phyloP scores from a whole-genome alignment of 2,329 filamentous ascomycete genomes.

The Fusarium nodosum region DNA sequence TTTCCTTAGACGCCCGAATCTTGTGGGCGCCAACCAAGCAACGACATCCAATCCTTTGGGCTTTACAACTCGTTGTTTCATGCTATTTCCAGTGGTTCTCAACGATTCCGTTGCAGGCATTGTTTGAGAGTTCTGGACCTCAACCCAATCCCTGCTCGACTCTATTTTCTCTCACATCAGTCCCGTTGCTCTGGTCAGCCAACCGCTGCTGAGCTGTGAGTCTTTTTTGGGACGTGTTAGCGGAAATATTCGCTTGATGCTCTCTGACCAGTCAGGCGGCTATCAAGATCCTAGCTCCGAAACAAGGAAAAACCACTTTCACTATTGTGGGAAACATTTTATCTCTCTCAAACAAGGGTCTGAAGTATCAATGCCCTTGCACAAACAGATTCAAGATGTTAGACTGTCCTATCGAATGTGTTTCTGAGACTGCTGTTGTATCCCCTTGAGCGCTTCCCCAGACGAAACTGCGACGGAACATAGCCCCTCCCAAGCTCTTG shows the following conservation, averaged over 20 bases:
- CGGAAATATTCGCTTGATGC: slow-evolving; percentile 8
- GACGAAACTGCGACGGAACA: slow-evolving; percentile 27
- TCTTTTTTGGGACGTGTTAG: slow-evolving; percentile 20
- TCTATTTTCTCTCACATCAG: slow-evolving; percentile 5
- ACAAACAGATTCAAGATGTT: slow-evolving; percentile 12
- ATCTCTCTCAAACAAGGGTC: slow-evolving; percentile 6
- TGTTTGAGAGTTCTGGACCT: slow-evolving; percentile 22
- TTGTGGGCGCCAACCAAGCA: slow-evolving; percentile 37
- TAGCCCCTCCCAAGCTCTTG: neutral
- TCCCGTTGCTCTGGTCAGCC: slow-evolving; percentile 27
- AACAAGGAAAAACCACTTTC: slow-evolving; percentile 27
- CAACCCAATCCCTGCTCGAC: slow-evolving; percentile 13
- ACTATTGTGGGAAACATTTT: slow-evolving; percentile 15
- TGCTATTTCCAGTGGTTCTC: slow-evolving; percentile 19
- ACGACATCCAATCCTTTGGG: slow-evolving; percentile 39
- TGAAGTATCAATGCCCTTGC: slow-evolving; percentile 14
- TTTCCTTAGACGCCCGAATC: slow-evolving; percentile 43
- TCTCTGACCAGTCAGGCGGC: slow-evolving; percentile 42
- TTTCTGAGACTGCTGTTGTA: slow-evolving; percentile 12
- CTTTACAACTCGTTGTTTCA: slow-evolving; percentile 20
- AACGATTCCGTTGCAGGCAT: slow-evolving; percentile 10
- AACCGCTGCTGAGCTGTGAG: slow-evolving; percentile 27
- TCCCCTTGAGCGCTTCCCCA: slow-evolving; percentile 41
- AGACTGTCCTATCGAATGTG: slow-evolving; percentile 15
- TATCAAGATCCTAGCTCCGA: slow-evolving; percentile 40